A percentile compares a stretch with the other conserved stretches of the same genome.
phyloP scores from a whole-genome alignment of 106 monocot species.

The Alisma plantagoaquatica region DNA sequence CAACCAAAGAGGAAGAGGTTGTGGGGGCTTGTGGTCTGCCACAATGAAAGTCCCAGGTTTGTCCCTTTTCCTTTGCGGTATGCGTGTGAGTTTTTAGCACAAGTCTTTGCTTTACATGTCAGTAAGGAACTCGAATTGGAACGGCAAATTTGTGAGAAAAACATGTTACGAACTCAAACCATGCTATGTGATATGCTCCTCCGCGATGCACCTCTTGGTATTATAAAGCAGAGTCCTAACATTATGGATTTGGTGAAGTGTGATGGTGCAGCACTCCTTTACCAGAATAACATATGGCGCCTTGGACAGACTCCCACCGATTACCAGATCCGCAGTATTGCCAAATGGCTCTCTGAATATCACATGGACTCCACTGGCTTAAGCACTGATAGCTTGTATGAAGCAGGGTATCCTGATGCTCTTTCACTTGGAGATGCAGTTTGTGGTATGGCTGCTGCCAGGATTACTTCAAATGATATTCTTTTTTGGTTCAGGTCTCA shows the following conservation, averaged over 20 bases:
- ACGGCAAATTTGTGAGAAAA: slow-evolving; percentile 68
- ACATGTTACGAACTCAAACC: slow-evolving; percentile 69
- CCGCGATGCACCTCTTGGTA: slow-evolving; percentile 56
- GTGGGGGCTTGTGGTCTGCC: slow-evolving; percentile 94
- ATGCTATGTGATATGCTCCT: slow-evolving; percentile 80
- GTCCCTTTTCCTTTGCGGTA: slow-evolving; percentile 91
- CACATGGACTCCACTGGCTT: slow-evolving; percentile 87
- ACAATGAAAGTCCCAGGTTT: slow-evolving; percentile 75
- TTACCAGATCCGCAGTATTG: slow-evolving; percentile 46
- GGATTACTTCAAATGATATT: slow-evolving; percentile 58
- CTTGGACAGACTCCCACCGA: slow-evolving; percentile 54
- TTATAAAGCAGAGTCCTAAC: slow-evolving; percentile 59
- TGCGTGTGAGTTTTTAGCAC: slow-evolving; percentile 82
- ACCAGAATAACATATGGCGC: slow-evolving; percentile 47
- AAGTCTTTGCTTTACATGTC: slow-evolving; percentile 86
- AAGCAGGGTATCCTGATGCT: slow-evolving; percentile 84
- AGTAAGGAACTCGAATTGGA: slow-evolving; percentile 80
- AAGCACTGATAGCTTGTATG: slow-evolving; percentile 79
- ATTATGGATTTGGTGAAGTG: slow-evolving; percentile 88
- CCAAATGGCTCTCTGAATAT: slow-evolving; percentile 51
- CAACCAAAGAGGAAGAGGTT: slow-evolving; percentile 45
- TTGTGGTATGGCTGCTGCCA: slow-evolving; percentile 88
- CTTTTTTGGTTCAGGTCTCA: slow-evolving; percentile 92
- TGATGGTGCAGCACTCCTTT: slow-evolving; percentile 75
- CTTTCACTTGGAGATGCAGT: slow-evolving; percentile 40